Conservation (phyloP, 1,284 basidiomycete species). For the Tylopilus microsporus region DNA sequence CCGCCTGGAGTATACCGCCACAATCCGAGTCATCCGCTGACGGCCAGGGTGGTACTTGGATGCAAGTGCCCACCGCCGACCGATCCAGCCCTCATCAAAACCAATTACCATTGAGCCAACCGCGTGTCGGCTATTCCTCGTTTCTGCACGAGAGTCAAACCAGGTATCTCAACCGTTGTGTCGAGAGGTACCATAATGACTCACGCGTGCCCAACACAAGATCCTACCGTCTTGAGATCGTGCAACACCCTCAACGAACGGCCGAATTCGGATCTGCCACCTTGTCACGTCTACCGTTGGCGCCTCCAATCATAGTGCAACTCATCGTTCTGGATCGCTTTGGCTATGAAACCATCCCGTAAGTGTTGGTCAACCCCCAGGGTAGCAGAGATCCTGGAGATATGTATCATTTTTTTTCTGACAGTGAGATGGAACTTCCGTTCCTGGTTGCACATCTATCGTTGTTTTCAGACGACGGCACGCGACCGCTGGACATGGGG, state of each 20-base stretch:
- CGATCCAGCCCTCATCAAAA: constrained; percentile 33
- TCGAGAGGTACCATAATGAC: constrained; percentile 10
- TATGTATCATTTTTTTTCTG: constrained; percentile 16
- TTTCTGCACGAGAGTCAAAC: constrained; percentile 48
- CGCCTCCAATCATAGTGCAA: constrained; percentile 75
- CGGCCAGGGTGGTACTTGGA: constrained; percentile 26
- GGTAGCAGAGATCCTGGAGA: constrained; percentile 24
- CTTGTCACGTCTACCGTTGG: constrained; percentile 75
- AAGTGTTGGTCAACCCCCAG: constrained; percentile 36
- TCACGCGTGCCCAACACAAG: constrained; percentile 37
- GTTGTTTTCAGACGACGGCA: constrained; percentile 60
- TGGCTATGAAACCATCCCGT: constrained; percentile 65
- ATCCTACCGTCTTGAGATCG: constrained; percentile 68
- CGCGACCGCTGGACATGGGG: constrained; percentile 53
- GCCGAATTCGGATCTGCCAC: constrained; percentile 73
- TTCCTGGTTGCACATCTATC: constrained; percentile 79
- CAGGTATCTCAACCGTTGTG: constrained; percentile 37
- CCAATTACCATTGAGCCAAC: constrained; percentile 37
- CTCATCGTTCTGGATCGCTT: constrained; percentile 69
- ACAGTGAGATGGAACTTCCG: constrained; percentile 72
- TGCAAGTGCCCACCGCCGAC: constrained; percentile 23
- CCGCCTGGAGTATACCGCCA: constrained; percentile 28
- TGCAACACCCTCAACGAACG: constrained; percentile 74
- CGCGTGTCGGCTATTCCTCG: constrained; percentile 52
- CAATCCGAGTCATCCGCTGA: constrained; percentile 28